Evolutionary conservation across 768 basidiomycete species (phyloP).

Genomic region (Chalciporus sphaerocephalus): DNA sequence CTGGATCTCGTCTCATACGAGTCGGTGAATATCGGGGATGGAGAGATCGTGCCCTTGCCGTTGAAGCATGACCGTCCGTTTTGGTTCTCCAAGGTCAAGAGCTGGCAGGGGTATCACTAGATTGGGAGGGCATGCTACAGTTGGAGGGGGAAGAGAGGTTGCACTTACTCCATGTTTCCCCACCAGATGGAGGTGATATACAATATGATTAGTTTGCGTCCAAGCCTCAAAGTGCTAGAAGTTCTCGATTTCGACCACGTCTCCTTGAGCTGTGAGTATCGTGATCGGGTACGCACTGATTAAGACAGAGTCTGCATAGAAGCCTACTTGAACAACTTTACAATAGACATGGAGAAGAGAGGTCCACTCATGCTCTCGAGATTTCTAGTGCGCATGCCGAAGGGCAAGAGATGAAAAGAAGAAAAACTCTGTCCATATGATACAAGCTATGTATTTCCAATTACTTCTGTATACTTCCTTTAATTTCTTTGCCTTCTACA

Average conservation of each 20-base stretch:
- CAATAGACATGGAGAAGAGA: too few relatives aligned
- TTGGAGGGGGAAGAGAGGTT: neutral
- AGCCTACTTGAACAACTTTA: too few relatives aligned
- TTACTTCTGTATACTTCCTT: constrained; percentile 33
- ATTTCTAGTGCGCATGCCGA: neutral
- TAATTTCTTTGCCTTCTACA: constrained; percentile 22
- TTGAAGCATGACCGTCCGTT: constrained; percentile 86
- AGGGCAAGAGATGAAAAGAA: neutral
- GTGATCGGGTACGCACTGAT: too few relatives aligned
- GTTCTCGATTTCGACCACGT: too few relatives aligned
- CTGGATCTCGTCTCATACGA: constrained; percentile 71
- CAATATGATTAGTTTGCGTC: neutral
- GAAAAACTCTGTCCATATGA: constrained; percentile 22
- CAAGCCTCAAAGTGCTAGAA: neutral
- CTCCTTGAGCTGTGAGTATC: too few relatives aligned
- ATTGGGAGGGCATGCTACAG: neutral
- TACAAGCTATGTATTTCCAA: constrained; percentile 31
- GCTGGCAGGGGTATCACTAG: constrained; percentile 40
- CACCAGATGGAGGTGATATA: neutral
- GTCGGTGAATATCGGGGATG: constrained; percentile 70
- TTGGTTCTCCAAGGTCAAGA: constrained; percentile 89
- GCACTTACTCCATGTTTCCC: too few relatives aligned
- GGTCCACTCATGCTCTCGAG: neutral
- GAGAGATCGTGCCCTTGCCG: constrained; percentile 63
- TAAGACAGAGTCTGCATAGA: too few relatives aligned